Evolutionary conservation across 345 rosid genomes (phyloP).

Genomic region (Eucalyptus melliodora): DNA sequence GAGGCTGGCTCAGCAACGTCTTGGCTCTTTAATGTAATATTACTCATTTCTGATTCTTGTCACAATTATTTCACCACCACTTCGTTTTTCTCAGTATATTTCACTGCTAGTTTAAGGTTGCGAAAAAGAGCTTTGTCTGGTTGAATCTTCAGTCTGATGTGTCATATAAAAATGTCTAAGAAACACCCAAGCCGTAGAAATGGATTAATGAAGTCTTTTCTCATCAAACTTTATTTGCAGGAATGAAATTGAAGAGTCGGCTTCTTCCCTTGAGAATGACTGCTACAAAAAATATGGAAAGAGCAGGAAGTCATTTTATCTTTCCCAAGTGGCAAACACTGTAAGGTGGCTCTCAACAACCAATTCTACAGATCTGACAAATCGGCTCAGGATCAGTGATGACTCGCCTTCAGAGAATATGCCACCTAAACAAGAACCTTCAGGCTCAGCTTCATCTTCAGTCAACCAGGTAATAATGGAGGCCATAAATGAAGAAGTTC

Average conservation of each 20-base stretch:
- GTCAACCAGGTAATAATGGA: not conserved
- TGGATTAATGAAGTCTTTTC: not conserved
- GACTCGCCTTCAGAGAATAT: not conserved
- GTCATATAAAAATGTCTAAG: not conserved
- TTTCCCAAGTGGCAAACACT: constrained; percentile 75
- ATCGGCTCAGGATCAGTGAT: constrained; percentile 11
- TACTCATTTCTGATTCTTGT: not conserved
- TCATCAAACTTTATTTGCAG: constrained; percentile 19
- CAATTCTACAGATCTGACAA: constrained; percentile 21
- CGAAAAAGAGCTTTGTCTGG: not conserved
- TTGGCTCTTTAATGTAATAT: constrained; percentile 24
- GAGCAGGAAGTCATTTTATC: constrained; percentile 78
- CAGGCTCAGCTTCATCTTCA: not conserved
- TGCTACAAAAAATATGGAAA: constrained; percentile 73
- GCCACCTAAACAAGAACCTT: not conserved
- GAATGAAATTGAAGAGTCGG: constrained; percentile 34
- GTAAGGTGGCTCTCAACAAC: constrained; percentile 66
- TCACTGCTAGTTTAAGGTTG: not conserved
- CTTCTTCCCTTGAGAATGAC: constrained; percentile 58
- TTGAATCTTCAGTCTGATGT: not conserved
- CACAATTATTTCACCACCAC: not conserved
- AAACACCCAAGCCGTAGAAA: not conserved
- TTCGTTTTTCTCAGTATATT: not conserved
- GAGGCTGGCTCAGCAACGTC: constrained; percentile 40
- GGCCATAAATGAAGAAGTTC: not conserved